Conservation (phyloP, 371 early-diverging fungal genomes). For the Haplosporangium sp. region DNA sequence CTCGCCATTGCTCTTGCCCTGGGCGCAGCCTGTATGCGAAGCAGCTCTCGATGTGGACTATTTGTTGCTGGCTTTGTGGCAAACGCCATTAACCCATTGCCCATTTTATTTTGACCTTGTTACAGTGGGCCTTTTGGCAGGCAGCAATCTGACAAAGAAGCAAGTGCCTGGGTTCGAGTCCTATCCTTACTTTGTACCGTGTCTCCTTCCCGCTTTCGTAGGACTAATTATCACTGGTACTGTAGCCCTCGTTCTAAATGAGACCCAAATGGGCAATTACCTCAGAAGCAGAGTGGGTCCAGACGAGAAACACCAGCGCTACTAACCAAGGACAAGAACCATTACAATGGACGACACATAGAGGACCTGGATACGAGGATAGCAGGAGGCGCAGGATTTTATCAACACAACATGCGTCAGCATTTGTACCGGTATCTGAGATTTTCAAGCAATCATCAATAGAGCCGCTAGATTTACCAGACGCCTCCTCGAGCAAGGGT, state of each 20-base stretch:
- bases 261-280: constrained; percentile 35
- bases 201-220: constrained; percentile 19
- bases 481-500: too few relatives aligned
- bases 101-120: neutral
- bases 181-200: constrained; percentile 35
- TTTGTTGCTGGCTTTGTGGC: neutral
- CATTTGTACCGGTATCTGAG: too few relatives aligned
- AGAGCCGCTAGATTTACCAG: too few relatives aligned
- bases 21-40: constrained; percentile 22
- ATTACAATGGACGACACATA: too few relatives aligned
- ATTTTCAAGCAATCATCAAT: too few relatives aligned
- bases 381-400: neutral
- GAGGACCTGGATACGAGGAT: constrained; percentile 14
- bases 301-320: neutral
- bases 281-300: neutral
- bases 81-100: neutral
- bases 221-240: constrained; percentile 6
- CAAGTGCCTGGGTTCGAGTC: constrained; percentile 24
- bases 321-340: too few relatives aligned
- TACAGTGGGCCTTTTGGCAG: constrained; percentile 30
- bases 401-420: too few relatives aligned
- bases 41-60: neutral
- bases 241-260: constrained; percentile 18
- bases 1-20: constrained; percentile 25
- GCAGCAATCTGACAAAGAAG: constrained; percentile 18